Percentiles rank a stretch among this genome's conserved stretches.
These are phyloP conservation scores for Lipomyces starkeyi DNA, from an alignment of 805 yeast species.

Conservation along the genomic window DNA sequence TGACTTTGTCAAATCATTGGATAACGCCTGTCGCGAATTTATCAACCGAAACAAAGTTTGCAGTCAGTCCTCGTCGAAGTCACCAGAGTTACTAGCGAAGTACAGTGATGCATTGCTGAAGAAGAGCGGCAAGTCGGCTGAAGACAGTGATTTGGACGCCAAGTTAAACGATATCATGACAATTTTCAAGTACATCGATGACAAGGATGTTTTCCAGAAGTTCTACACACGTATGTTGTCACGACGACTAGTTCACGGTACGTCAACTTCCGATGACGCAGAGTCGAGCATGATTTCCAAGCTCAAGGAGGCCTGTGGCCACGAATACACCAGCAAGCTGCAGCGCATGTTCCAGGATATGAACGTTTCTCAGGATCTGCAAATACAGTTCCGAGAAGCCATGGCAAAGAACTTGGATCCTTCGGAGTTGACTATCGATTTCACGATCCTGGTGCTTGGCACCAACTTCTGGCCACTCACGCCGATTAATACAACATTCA, in stretches of 20 bases:
- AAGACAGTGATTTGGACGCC: conserved; percentile 68
- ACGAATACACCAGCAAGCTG: conserved; percentile 91
- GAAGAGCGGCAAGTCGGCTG: conserved; percentile 68
- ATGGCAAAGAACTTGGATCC: conserved; percentile 48
- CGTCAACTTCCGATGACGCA: conserved; percentile 80
- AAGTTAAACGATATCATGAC: conserved; percentile 84
- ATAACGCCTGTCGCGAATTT: conserved; percentile 82
- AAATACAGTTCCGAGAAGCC: conserved; percentile 58
- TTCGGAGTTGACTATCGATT: conserved; percentile 50
- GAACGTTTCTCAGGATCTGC: conserved; percentile 79
- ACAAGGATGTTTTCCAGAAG: conserved; percentile 93
- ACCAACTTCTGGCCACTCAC: conserved; percentile 88
- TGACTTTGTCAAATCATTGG: conserved; percentile 83
- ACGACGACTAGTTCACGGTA: conserved; percentile 83
- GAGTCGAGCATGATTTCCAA: conserved; percentile 86
- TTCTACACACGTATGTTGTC: conserved; percentile 90
- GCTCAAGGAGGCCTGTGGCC: conserved; percentile 85
- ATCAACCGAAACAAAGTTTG: conserved; percentile 86
- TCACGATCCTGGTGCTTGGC: conserved; percentile 80
- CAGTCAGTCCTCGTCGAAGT: conserved; percentile 58
- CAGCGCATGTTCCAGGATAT: conserved; percentile 97
- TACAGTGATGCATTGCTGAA: conserved; percentile 85
- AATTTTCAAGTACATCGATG: conserved; percentile 84
- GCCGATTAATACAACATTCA: conserved; percentile 54
- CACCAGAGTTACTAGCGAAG: conserved; percentile 90